A percentile compares a stretch with the other conserved stretches of the same genome.
phyloP scores from a whole-genome alignment of 495 filamentous ascomycete species.

The Penicillium verhagenii region DNA sequence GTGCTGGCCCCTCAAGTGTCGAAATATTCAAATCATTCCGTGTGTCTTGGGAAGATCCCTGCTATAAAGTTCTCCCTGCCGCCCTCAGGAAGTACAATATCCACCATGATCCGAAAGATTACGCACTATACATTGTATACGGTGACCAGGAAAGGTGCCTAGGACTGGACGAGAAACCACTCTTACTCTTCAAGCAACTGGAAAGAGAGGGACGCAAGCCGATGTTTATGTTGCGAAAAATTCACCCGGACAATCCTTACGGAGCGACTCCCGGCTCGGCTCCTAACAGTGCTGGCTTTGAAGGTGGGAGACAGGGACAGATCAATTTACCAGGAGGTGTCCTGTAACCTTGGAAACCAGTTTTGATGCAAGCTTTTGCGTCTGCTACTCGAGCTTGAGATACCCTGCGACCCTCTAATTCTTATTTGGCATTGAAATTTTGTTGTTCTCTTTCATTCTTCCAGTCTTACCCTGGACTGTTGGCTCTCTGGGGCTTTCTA shows the following conservation, averaged over 20 bases:
- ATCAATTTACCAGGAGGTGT: slow-evolving; percentile 48
- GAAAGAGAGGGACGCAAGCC: slow-evolving; percentile 96
- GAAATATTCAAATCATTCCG: slow-evolving; percentile 99
- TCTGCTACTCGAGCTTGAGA: slow-evolving; percentile 34
- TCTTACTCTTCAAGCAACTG: slow-evolving; percentile 95
- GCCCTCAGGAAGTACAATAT: slow-evolving; percentile 98
- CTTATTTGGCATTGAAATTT: slow-evolving; percentile 18
- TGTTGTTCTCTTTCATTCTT: slow-evolving; percentile 6
- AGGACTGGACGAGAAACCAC: slow-evolving; percentile 84
- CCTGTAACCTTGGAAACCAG: slow-evolving; percentile 27
- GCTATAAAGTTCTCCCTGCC: slow-evolving; percentile 93
- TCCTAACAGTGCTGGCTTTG: slow-evolving; percentile 45
- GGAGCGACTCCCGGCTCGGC: slow-evolving; percentile 26
- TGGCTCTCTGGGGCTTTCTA: background rate
- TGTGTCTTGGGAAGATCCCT: slow-evolving; percentile 96
- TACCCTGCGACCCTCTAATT: slow-evolving; percentile 25
- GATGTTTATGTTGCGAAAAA: slow-evolving; percentile 95
- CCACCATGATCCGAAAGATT: slow-evolving; percentile 93
- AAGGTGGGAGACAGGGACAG: slow-evolving; percentile 35
- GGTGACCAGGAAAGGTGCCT: slow-evolving; percentile 96
- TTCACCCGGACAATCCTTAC: slow-evolving; percentile 32
- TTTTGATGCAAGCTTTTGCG: slow-evolving; percentile 18
- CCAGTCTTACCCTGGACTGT: background rate
- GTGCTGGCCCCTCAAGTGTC: slow-evolving; percentile 51
- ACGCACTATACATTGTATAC: slow-evolving; percentile 96